These are phyloP conservation scores for Penicillium psychrofluorescens DNA, from an alignment of 495 filamentous ascomycete species.

Conservation along the genomic window DNA sequence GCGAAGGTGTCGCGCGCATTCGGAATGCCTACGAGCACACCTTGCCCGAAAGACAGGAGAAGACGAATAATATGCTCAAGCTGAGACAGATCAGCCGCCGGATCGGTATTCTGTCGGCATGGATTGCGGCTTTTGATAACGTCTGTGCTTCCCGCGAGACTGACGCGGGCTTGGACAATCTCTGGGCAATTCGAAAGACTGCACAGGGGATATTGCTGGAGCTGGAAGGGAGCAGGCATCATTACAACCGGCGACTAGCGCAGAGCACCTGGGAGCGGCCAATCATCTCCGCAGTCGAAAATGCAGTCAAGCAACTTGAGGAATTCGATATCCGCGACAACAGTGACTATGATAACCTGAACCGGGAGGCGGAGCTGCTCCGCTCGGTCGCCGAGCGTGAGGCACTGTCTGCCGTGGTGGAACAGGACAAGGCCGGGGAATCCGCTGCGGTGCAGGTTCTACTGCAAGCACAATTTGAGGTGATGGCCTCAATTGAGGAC, in stretches of 20 bases:
- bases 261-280: constrained; percentile 79
- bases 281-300: constrained; percentile 80
- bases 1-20: constrained; percentile 75
- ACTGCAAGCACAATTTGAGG: constrained; percentile 85
- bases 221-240: constrained; percentile 79
- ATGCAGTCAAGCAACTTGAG: constrained; percentile 70
- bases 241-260: constrained; percentile 74
- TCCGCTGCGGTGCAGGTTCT: constrained; percentile 71
- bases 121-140: constrained; percentile 87
- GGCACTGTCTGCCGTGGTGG: constrained; percentile 64
- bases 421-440: constrained; percentile 78
- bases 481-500: constrained; percentile 70
- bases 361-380: constrained; percentile 75
- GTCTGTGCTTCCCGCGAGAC: constrained; percentile 65
- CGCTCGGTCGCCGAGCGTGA: constrained; percentile 81
- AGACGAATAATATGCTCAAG: constrained; percentile 71
- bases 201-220: constrained; percentile 83
- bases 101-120: constrained; percentile 75
- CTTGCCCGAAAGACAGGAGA: constrained; percentile 69
- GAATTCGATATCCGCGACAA: constrained; percentile 66
- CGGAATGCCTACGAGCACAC: constrained; percentile 80
- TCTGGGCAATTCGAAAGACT: constrained; percentile 75
- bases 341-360: constrained; percentile 63
- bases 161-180: constrained; percentile 55
- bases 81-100: constrained; percentile 76